These are phyloP conservation scores for Fagus crenata DNA, from an alignment of 306 rosid genomes.

Conservation along the genomic window DNA sequence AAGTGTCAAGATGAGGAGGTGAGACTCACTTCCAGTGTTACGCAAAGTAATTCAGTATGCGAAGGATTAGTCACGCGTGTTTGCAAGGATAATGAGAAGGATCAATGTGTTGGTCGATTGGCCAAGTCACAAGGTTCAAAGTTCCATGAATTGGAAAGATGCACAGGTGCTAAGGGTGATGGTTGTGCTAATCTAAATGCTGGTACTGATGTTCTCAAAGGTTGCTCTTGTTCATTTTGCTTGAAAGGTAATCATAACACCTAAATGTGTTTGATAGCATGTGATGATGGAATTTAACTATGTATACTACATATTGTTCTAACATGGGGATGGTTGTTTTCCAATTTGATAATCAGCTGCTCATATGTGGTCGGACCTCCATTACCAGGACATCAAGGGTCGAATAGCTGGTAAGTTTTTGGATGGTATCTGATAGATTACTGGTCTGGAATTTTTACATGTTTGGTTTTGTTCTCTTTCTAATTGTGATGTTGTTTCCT, in stretches of 20 bases:
- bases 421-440: constrained; percentile 3
- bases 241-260: constrained; percentile 58
- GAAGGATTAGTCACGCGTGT: constrained; percentile 33
- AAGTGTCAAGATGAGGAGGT: constrained; percentile 26
- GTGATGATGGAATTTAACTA: not conserved
- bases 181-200: constrained; percentile 26
- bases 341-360: constrained; percentile 54
- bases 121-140: constrained; percentile 37
- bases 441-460: not conserved
- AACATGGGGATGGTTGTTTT: constrained; percentile 22
- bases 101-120: constrained; percentile 18
- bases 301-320: constrained; percentile 14
- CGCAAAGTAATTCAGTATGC: constrained; percentile 15
- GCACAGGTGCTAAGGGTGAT: constrained; percentile 44
- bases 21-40: constrained; percentile 20
- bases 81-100: constrained; percentile 33
- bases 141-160: constrained; percentile 54
- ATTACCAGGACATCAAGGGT: constrained; percentile 89
- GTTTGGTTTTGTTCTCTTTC: not conserved
- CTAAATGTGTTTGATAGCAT: not conserved
- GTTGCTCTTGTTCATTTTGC: constrained; percentile 81
- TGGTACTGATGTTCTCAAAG: constrained; percentile 44
- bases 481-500: not conserved
- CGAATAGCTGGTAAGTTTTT: constrained; percentile 61
- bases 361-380: constrained; percentile 81